Evolutionary conservation across 2,329 filamentous ascomycete genomes (phyloP).

Genomic region (Xylaria polymorpha): DNA sequence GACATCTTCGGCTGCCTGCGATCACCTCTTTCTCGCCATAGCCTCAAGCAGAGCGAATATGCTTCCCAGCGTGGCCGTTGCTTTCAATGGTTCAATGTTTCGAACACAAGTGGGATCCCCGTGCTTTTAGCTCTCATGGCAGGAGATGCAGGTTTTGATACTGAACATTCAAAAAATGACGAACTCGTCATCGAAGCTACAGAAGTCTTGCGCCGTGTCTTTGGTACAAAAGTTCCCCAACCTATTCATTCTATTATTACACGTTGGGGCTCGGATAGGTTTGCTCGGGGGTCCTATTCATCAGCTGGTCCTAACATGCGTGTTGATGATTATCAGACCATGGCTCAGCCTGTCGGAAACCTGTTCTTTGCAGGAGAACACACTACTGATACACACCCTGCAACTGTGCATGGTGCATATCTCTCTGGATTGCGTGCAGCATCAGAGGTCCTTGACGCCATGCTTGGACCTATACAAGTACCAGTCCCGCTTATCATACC

Average conservation of each 20-base stretch:
- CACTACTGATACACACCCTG: constrained; percentile 93
- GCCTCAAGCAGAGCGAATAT: constrained; percentile 84
- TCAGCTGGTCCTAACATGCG: constrained; percentile 86
- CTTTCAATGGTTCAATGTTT: constrained; percentile 98
- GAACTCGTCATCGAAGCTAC: constrained; percentile 85
- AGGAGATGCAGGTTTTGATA: constrained; percentile 90
- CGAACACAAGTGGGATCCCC: constrained; percentile 87
- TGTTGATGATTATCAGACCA: constrained; percentile 89
- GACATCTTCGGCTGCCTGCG: constrained; percentile 96
- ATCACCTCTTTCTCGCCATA: constrained; percentile 74
- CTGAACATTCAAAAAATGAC: constrained; percentile 80
- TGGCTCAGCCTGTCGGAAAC: constrained; percentile 87
- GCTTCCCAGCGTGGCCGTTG: constrained; percentile 84
- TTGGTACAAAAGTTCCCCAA: constrained; percentile 75
- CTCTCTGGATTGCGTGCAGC: constrained; percentile 91
- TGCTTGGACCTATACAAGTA: constrained; percentile 84
- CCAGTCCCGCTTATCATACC: constrained; percentile 79
- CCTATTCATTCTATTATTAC: constrained; percentile 91
- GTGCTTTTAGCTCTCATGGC: constrained; percentile 95
- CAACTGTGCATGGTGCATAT: constrained; percentile 96
- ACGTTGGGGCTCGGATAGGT: constrained; percentile 89
- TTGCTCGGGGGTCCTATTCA: constrained; percentile 95
- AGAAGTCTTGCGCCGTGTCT: constrained; percentile 79
- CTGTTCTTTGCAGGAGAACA: constrained; percentile 97
- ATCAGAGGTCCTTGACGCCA: constrained; percentile 81